Base-by-base conservation (phyloP, 2,329 filamentous ascomycete genomes). In the Scytalidium lignicola region DNA sequence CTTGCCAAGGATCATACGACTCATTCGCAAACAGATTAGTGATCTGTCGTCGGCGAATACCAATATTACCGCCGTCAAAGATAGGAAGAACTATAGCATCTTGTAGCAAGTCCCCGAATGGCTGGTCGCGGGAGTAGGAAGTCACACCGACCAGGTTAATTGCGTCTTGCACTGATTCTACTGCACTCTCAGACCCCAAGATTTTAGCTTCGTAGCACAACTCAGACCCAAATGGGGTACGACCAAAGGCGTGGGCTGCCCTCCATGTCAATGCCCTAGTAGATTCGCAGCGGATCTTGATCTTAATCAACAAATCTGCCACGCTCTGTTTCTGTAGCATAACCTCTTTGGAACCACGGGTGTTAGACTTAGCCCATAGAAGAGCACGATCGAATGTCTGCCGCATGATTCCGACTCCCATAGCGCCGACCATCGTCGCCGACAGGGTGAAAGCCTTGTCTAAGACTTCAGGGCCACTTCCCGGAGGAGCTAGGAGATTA, bases 31-130 rank as follows among this genome's bases (percentile, higher is more conserved):
- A 70, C 18, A 76, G 61, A 48, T 66, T 63, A 56, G 78, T 70
- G 48, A 78, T 55, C 49, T 75, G 70, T 22, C 75, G 64, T 46
- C 75, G 67, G 39, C 76, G 63, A 6, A 79, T 70, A 0, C 76
- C 76, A 10, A 79, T 67, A 58, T 80, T 80, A 0, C 76, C 76
- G 0, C 75, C 74, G 51, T 79, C 76, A 48, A 79, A 79, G 20
- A 73, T 70, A 2, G 74, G 73, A 45, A 78, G 51, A 3, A 67
- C 70, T 52, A 73, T 65, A 0, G 72, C 74, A 51, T 70, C 69
- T 29, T 72, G 71, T 21, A 76, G 56, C 12, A 76, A 55, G 20
- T 67, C 64, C 1, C 66, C 58, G 53, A 77, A 53, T 10, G 50
- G 48, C 42, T 41, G 47, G 32, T 22, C 22, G 28, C n/a, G 21